Evolutionary conservation across 768 basidiomycete genomes (phyloP).

Genomic region (Auriscalpium vulgare): DNA sequence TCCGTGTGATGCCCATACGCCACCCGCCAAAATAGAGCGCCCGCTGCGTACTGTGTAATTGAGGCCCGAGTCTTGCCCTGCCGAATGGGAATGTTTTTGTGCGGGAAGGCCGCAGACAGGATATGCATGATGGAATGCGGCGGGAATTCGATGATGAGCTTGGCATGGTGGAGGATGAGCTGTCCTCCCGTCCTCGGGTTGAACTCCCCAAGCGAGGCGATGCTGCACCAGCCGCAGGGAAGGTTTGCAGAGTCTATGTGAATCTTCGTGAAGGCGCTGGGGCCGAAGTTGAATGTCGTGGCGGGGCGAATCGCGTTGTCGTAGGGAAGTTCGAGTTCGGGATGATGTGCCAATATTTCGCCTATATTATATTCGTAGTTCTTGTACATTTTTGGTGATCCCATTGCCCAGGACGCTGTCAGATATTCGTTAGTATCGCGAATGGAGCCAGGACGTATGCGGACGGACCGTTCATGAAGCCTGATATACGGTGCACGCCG

Average conservation of each 20-base stretch:
- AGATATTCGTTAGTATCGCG: too few species aligned
- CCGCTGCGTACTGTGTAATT: not conserved
- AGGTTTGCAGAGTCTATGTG: not conserved
- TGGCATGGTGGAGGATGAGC: not conserved
- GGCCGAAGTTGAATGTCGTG: not conserved
- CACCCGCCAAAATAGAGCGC: not conserved
- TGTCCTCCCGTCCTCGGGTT: not conserved
- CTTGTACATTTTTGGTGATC: not conserved
- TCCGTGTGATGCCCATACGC: not conserved
- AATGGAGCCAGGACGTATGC: rapidly evolving
- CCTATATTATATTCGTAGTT: not conserved
- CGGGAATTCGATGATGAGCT: not conserved
- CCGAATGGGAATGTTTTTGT: not conserved
- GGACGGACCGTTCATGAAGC: not conserved
- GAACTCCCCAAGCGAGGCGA: not conserved
- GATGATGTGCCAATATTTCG: not conserved
- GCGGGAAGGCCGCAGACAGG: not conserved
- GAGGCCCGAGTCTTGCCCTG: not conserved
- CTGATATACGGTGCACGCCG: not conserved
- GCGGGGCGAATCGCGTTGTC: not conserved
- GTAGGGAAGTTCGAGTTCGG: not conserved
- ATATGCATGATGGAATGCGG: not conserved
- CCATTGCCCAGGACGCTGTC: not conserved
- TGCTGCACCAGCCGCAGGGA: not conserved
- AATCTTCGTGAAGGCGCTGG: not conserved